phyloP scores from a whole-genome alignment of 2,329 filamentous ascomycete species.

The Colletotrichum karsti region DNA sequence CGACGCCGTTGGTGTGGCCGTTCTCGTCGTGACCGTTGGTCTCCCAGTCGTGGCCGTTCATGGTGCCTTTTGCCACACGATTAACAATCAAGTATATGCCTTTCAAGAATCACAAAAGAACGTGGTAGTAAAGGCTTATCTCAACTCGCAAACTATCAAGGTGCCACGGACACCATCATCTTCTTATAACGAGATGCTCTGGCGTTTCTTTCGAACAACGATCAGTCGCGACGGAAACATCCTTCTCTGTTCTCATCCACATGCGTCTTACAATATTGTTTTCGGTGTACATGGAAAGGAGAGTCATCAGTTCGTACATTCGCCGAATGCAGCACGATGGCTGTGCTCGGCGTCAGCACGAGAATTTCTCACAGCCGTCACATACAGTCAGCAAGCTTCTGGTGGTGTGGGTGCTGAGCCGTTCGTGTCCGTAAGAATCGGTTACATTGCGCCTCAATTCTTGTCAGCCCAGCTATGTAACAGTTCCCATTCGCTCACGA shows the following conservation, averaged over 20 bases:
- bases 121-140: neutral
- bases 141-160: neutral
- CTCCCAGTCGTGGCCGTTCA: neutral
- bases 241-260: neutral
- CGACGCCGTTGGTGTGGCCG: conserved; percentile 6
- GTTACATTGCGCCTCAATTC: neutral
- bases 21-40: conserved; percentile 8
- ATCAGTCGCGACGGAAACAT: neutral
- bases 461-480: neutral
- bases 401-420: neutral
- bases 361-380: neutral
- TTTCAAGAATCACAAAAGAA: neutral
- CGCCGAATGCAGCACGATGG: neutral
- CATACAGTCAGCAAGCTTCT: neutral
- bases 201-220: too few species aligned
- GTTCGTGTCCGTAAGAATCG: neutral
- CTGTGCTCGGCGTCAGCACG: neutral
- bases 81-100: too few species aligned
- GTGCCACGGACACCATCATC: neutral
- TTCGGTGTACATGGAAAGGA: neutral
- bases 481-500: neutral
- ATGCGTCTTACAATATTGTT: neutral
- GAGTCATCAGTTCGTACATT: neutral
- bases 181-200: neutral
- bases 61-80: neutral